Evolutionary conservation across 179 eudicot species (phyloP), one percentile per base, ranked within the genome.

Genomic region (Pouteria campechiana): DNA sequence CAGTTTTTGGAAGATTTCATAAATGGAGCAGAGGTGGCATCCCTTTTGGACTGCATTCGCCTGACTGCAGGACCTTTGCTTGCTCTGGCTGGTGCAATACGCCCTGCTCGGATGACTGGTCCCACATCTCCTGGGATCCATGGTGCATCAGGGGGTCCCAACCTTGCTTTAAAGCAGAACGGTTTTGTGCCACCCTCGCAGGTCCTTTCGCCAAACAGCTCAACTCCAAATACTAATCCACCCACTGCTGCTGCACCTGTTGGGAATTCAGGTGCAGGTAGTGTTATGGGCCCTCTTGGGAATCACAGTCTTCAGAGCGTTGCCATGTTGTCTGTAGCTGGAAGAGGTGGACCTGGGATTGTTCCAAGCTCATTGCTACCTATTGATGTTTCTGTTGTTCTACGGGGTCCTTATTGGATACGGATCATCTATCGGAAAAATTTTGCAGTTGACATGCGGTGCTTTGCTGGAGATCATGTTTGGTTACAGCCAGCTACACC

Each of bases 401-500:
- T 92, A 36, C 75, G 96, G 60, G 94, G 99, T 18, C 99, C 99
- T 12, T 87, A 92, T 46, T 92, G 99, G 99, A 80, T 92, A 58
- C 74, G 96, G 25, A 78, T 92, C 32, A 78, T 87, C 46, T 92
- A 87, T 54, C 84, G 96, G 17, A 87, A 92, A 64, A 43, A 73
- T 34, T 92, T 92, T 67, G 88, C 96, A 16, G 96, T 92, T 28
- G 99, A 92, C 54, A 87, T 92, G 99, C 84, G 99, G 52, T 92
- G 99, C 65, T 92, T 79, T 78, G 96, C 94, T 44, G 96, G 96
- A 48, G 99, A 92, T 67, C 98, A 90, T 65, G 96, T 90, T 16
- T 92, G 99, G 99, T 67, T 92, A 67, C 99, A 92, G 54, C 99
- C 99, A 16, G 96, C 96, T 47, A 92, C 96, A 17, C 98, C 99